Conservation (phyloP, 1,284 basidiomycete species). For the Phellopilus nigrolimitatus region DNA sequence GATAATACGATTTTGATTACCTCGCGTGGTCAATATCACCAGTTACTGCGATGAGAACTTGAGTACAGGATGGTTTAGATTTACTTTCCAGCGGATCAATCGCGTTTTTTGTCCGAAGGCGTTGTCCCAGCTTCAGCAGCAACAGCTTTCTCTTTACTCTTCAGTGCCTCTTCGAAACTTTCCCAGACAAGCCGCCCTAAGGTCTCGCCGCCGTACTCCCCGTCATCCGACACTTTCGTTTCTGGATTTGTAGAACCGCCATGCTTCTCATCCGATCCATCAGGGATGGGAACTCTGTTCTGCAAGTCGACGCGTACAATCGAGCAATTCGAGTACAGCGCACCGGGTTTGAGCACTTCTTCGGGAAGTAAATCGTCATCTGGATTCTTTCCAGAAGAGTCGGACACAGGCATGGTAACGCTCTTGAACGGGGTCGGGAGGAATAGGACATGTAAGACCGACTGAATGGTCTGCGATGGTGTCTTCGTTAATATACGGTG, state of each 20-base stretch:
- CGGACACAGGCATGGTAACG: constrained; percentile 22
- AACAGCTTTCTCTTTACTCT: constrained; percentile 39
- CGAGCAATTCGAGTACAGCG: constrained; percentile 28
- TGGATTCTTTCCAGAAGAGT: not conserved
- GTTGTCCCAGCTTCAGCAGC: not conserved
- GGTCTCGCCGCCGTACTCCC: constrained; percentile 61
- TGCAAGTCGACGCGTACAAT: constrained; percentile 22
- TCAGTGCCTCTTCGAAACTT: constrained; percentile 57
- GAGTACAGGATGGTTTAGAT: too few relatives aligned
- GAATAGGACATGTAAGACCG: constrained; percentile 66
- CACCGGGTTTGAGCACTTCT: constrained; percentile 27
- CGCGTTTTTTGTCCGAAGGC: not conserved
- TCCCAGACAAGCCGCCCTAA: constrained; percentile 71
- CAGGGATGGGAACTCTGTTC: not conserved
- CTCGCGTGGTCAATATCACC: too few relatives aligned
- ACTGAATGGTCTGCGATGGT: constrained; percentile 51
- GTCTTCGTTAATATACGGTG: constrained; percentile 61
- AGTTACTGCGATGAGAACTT: too few relatives aligned
- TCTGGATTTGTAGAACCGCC: not conserved
- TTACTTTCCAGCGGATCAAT: too few relatives aligned
- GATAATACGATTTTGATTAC: too few relatives aligned
- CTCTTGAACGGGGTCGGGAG: constrained; percentile 69
- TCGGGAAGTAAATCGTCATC: constrained; percentile 15
- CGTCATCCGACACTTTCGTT: constrained; percentile 46
- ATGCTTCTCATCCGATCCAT: constrained; percentile 13